phyloP scores from a whole-genome alignment of 2,329 filamentous ascomycete species.

The Akanthomyces muscarius region DNA sequence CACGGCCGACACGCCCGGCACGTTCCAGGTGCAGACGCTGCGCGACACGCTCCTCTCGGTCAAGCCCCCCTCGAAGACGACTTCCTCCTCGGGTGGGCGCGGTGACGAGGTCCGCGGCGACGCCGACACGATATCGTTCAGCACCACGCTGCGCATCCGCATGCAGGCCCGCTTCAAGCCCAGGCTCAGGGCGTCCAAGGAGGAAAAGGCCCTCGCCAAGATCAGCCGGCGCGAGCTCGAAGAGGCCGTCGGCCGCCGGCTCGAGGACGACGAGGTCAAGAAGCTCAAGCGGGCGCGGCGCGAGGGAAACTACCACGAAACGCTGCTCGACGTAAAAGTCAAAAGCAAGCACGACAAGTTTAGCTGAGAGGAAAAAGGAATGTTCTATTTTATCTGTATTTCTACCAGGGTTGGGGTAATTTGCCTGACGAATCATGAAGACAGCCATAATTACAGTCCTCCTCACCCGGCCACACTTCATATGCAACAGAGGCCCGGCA shows the following conservation, averaged over 20 bases:
- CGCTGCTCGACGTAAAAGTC: conserved; percentile 78
- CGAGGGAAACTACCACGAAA: conserved; percentile 88
- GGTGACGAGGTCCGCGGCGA: conserved; percentile 71
- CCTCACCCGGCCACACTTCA: too few species aligned
- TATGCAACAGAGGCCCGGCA: too few species aligned
- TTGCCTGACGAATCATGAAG: not conserved
- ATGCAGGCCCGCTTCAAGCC: conserved; percentile 98
- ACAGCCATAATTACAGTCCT: not conserved
- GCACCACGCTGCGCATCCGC: conserved; percentile 72
- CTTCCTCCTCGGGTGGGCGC: conserved; percentile 36
- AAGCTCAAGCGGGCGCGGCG: conserved; percentile 75
- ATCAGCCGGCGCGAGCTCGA: conserved; percentile 84
- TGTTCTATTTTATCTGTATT: not conserved
- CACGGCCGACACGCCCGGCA: conserved; percentile 61
- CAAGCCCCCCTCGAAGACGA: conserved; percentile 37
- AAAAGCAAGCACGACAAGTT: conserved; percentile 93
- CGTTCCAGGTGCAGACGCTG: conserved; percentile 71
- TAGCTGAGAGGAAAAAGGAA: conserved; percentile 25
- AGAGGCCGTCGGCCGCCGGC: conserved; percentile 66
- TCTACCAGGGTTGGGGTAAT: not conserved
- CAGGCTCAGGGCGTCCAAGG: conserved; percentile 70
- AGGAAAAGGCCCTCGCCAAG: conserved; percentile 78
- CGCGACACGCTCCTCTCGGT: conserved; percentile 66
- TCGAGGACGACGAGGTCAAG: conserved; percentile 84
- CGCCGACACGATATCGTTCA: conserved; percentile 61